These are phyloP conservation scores for Arctium lappa DNA, from an alignment of 129 eudicot genomes.

Conservation along the genomic window DNA sequence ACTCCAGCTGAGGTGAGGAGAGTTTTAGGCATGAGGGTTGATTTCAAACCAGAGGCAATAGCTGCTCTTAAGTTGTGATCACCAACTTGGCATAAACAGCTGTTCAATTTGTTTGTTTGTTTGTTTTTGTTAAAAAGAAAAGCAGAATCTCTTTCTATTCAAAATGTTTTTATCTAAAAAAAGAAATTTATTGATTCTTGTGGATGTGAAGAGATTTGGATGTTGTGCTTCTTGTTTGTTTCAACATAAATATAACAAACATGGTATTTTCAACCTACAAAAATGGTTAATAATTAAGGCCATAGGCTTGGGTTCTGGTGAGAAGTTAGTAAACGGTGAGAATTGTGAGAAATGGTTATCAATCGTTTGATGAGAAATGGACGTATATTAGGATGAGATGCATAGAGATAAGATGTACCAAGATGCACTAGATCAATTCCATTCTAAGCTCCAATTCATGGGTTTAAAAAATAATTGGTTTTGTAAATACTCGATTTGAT, in stretches of 20 bases:
- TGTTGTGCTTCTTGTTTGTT: neutral
- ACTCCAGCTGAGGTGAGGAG: constrained; percentile 98
- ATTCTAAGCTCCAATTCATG: too few species aligned
- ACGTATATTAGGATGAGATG: too few species aligned
- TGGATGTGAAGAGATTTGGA: neutral
- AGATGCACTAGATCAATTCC: too few species aligned
- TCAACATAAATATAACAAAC: neutral
- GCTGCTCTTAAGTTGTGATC: constrained; percentile 82
- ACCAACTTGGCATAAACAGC: neutral
- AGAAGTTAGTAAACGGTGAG: too few species aligned
- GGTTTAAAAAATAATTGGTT: too few species aligned
- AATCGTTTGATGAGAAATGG: too few species aligned
- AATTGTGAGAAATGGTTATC: too few species aligned
- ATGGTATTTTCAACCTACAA: too few species aligned
- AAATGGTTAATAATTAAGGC: too few species aligned
- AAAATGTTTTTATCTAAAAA: neutral
- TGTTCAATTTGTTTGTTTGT: constrained; percentile 2
- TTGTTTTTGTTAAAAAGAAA: neutral
- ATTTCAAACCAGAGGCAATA: constrained; percentile 90
- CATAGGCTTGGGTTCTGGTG: too few species aligned
- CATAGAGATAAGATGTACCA: too few species aligned
- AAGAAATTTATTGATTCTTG: neutral
- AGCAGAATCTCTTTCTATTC: neutral
- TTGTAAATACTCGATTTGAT: too few species aligned
- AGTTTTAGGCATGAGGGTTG: constrained; percentile 79